Evolutionary conservation across 345 rosid genomes (phyloP).

Genomic region (Alliaria petiolata): DNA sequence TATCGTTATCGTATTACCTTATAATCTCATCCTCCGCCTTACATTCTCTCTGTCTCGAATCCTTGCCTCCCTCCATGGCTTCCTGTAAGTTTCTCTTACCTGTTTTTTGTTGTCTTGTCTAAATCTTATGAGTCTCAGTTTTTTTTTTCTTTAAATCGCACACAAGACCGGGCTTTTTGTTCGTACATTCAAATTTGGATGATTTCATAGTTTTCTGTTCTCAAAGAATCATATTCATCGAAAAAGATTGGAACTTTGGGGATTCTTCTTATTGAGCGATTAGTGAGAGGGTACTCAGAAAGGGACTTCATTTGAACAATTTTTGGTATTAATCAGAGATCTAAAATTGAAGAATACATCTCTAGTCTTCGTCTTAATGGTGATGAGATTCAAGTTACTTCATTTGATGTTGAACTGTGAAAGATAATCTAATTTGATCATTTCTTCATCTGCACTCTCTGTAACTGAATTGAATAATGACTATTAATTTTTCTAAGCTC

Average conservation of each 20-base stretch:
- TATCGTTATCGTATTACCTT: conserved; percentile 12
- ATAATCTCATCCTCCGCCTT: neutral
- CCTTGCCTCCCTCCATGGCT: conserved; percentile 30
- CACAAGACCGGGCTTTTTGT: neutral
- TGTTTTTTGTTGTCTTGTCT: neutral
- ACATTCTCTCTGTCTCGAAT: conserved; percentile 18
- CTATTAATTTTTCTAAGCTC: neutral
- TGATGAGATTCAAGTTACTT: neutral
- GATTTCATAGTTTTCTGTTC: neutral
- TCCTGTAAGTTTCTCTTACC: conserved; percentile 32
- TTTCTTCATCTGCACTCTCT: conserved; percentile 5
- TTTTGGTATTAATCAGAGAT: neutral
- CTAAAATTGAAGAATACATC: neutral
- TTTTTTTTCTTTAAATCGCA: neutral
- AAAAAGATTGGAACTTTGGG: neutral
- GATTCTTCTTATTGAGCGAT: conserved; percentile 1
- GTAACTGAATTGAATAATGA: neutral
- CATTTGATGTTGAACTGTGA: neutral
- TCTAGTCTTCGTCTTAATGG: neutral
- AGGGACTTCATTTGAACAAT: conserved; percentile 15
- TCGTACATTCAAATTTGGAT: neutral
- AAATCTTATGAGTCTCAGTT: neutral
- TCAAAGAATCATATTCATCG: neutral
- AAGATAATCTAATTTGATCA: neutral
- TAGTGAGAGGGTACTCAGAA: neutral